A percentile compares a stretch with the other conserved stretches of the same genome.
These are phyloP conservation scores for Decorospora gaudefroyi DNA, from an alignment of 2,329 filamentous ascomycete genomes.

Conservation along the genomic window DNA sequence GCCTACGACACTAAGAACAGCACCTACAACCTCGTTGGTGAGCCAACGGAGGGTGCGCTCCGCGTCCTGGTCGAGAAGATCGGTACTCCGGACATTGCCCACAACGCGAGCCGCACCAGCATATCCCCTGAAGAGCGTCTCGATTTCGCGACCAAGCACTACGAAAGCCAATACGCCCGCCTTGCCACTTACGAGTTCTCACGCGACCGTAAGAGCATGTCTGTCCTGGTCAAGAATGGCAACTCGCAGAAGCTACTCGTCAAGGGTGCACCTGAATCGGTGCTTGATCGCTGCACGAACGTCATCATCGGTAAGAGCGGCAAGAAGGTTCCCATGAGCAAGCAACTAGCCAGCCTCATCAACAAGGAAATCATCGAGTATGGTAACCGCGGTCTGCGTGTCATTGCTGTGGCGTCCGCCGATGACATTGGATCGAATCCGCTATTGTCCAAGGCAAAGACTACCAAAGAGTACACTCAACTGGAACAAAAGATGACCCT, in stretches of 20 bases:
- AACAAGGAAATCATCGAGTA: slow-evolving; percentile 83
- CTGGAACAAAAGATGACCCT: slow-evolving; percentile 95
- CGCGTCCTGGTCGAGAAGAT: slow-evolving; percentile 92
- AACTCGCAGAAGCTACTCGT: slow-evolving; percentile 80
- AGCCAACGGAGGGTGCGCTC: slow-evolving; percentile 92
- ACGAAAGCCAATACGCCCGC: slow-evolving; percentile 74
- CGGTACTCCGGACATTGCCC: slow-evolving; percentile 71
- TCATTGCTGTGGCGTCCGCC: slow-evolving; percentile 88
- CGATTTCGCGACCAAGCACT: slow-evolving; percentile 81
- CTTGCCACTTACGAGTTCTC: slow-evolving; percentile 96
- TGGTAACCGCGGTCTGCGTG: slow-evolving; percentile 87
- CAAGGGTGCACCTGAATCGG: slow-evolving; percentile 93
- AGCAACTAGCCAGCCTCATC: slow-evolving; percentile 70
- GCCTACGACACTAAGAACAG: slow-evolving; percentile 77
- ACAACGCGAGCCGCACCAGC: slow-evolving; percentile 58
- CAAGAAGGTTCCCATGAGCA: slow-evolving; percentile 72
- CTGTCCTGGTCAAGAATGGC: slow-evolving; percentile 78
- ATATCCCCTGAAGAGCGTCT: slow-evolving; percentile 64
- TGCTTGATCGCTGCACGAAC: slow-evolving; percentile 89
- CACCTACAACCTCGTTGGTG: slow-evolving; percentile 81
- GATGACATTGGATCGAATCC: slow-evolving; percentile 74
- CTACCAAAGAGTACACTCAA: slow-evolving; percentile 79
- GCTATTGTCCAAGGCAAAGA: slow-evolving; percentile 74
- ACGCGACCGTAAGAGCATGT: slow-evolving; percentile 98
- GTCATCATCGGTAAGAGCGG: slow-evolving; percentile 77